phyloP scores from a whole-genome alignment of 345 rosid genomes.

The Syzygium aqueum region DNA sequence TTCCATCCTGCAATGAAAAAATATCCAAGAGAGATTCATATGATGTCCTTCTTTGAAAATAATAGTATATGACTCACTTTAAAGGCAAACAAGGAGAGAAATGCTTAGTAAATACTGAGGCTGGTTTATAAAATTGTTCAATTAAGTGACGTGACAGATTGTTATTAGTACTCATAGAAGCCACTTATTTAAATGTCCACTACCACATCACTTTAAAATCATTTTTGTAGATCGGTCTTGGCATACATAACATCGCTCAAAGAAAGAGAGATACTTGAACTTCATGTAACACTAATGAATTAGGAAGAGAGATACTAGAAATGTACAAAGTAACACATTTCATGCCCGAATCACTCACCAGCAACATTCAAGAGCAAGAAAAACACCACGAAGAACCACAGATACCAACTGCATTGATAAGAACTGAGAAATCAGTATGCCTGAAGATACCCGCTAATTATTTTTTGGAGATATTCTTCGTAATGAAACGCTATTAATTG shows the following conservation, averaged over 20 bases:
- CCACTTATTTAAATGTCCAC: background rate
- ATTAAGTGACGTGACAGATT: background rate
- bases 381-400: constrained; percentile 73
- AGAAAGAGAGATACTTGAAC: background rate
- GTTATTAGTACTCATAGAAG: background rate
- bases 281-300: background rate
- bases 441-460: background rate
- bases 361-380: constrained; percentile 66
- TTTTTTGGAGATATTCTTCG: background rate
- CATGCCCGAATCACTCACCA: constrained; percentile 21
- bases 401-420: constrained; percentile 62
- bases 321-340: no score
- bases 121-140: background rate
- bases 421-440: background rate
- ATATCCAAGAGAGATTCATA: background rate
- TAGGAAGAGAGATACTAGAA: background rate
- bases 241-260: background rate
- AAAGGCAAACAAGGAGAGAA: background rate
- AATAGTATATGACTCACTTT: background rate
- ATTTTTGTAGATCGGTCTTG: background rate
- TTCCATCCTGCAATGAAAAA: constrained; percentile 50
- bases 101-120: background rate
- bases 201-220: background rate
- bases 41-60: background rate
- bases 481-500: background rate